phyloP scores from a whole-genome alignment of 495 filamentous ascomycete species.

The Daldinia loculata region DNA sequence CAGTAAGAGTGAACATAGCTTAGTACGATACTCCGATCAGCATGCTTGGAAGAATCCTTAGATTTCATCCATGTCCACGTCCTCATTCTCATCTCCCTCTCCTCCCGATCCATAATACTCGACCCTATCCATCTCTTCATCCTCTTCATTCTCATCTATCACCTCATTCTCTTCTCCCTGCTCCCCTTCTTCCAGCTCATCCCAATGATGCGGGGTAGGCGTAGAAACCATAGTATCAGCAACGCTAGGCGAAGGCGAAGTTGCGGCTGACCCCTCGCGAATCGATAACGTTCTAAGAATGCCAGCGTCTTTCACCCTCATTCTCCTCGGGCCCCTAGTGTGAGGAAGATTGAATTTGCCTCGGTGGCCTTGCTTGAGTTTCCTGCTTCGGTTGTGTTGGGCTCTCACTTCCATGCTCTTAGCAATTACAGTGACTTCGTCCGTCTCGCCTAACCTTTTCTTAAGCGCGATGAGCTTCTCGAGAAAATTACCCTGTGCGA shows the following conservation, averaged over 20 bases:
- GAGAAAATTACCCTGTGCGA: slow-evolving; percentile 57
- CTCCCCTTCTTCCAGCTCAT: slow-evolving; percentile 37
- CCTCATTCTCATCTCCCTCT: slow-evolving; percentile 21
- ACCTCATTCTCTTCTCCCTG: slow-evolving; percentile 26
- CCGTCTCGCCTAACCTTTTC: slow-evolving; percentile 61
- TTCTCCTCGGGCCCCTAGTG: slow-evolving; percentile 3
- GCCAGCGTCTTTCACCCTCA: slow-evolving; percentile 12
- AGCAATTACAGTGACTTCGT: slow-evolving; percentile 60
- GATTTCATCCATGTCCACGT: slow-evolving; percentile 31
- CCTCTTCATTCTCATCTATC: slow-evolving; percentile 21
- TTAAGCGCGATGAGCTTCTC: slow-evolving; percentile 60
- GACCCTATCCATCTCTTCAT: slow-evolving; percentile 30
- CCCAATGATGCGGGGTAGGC: slow-evolving; percentile 46
- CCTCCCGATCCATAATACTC: slow-evolving; percentile 17
- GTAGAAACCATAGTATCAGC: slow-evolving; percentile 28
- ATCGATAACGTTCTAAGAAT: slow-evolving; percentile 21
- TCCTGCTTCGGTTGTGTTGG: slow-evolving; percentile 42
- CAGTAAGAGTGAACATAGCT: not conserved
- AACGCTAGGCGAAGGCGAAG: not conserved
- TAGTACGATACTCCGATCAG: not conserved
- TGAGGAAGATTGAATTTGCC: slow-evolving; percentile 28
- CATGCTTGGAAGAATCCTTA: not conserved
- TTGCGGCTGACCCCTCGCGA: not conserved
- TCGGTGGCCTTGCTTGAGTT: slow-evolving; percentile 40
- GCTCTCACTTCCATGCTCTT: slow-evolving; percentile 50